These are phyloP conservation scores for Aspergillus quadricinctus DNA, from an alignment of 2,329 filamentous ascomycete species.

Conservation along the genomic window DNA sequence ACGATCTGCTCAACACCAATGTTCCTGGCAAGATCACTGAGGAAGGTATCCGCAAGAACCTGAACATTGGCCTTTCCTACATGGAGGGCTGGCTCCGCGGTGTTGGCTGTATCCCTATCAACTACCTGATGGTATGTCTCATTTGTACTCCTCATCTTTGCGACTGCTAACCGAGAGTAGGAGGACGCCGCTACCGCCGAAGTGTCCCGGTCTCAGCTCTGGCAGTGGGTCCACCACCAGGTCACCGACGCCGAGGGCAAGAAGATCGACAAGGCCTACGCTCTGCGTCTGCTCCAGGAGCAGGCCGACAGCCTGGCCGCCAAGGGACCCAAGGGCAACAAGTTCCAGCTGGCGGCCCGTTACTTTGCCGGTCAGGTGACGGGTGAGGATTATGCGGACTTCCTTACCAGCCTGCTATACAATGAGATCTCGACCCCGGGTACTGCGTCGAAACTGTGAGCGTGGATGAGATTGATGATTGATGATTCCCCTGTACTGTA, in stretches of 20 bases:
- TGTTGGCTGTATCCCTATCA: slow-evolving; percentile 93
- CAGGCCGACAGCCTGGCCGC: slow-evolving; percentile 69
- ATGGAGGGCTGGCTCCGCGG: slow-evolving; percentile 99
- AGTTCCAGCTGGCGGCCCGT: slow-evolving; percentile 82
- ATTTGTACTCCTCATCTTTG: background rate
- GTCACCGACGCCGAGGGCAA: slow-evolving; percentile 80
- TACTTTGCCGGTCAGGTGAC: slow-evolving; percentile 93
- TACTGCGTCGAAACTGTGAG: slow-evolving; percentile 61
- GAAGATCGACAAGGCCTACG: slow-evolving; percentile 88
- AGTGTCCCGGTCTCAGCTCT: slow-evolving; percentile 88
- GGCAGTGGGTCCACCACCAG: slow-evolving; percentile 84
- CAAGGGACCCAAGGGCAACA: slow-evolving; percentile 81
- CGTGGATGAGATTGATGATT: background rate
- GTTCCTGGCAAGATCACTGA: slow-evolving; percentile 89
- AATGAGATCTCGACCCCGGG: slow-evolving; percentile 58
- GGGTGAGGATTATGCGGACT: slow-evolving; percentile 96
- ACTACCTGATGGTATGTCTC: slow-evolving; percentile 74
- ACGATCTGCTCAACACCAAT: slow-evolving; percentile 97
- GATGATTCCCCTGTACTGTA: background rate
- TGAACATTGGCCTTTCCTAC: slow-evolving; percentile 93
- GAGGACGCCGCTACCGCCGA: slow-evolving; percentile 97
- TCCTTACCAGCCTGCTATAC: slow-evolving; percentile 81
- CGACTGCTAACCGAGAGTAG: slow-evolving; percentile 14
- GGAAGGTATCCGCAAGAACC: slow-evolving; percentile 92
- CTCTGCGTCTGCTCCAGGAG: slow-evolving; percentile 80